Percentiles rank a stretch among this genome's conserved stretches.
Conservation (phyloP, 148 eudicot species). For the Cornus kousa region DNA sequence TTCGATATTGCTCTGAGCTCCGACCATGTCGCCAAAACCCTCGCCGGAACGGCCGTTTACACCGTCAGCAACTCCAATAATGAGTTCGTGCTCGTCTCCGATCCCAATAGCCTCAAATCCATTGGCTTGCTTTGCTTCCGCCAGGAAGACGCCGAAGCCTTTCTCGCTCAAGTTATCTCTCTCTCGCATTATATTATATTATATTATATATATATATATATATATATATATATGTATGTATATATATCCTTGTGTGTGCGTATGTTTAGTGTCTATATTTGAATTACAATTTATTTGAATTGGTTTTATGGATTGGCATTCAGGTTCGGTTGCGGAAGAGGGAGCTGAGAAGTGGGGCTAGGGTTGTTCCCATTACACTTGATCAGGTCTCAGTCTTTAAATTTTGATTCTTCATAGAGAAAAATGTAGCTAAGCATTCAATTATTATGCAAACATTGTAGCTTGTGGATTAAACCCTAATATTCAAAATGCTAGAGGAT, state of each 20-base stretch:
- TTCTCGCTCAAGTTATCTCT: constrained; percentile 76
- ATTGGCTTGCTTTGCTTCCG: constrained; percentile 90
- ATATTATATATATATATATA: neutral
- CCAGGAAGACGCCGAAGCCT: constrained; percentile 78
- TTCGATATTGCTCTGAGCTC: constrained; percentile 44
- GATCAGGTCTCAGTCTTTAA: constrained; percentile 59
- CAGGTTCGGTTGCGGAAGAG: constrained; percentile 69
- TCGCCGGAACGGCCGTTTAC: constrained; percentile 71
- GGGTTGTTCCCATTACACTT: constrained; percentile 86
- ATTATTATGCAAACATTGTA: too few relatives aligned
- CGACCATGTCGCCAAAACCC: constrained; percentile 63
- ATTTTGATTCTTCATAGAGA: too few relatives aligned
- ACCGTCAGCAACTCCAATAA: constrained; percentile 85
- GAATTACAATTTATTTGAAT: neutral
- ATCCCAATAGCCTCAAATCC: constrained; percentile 67
- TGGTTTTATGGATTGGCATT: constrained; percentile 12
- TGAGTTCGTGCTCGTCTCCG: constrained; percentile 86
- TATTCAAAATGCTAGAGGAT: too few relatives aligned
- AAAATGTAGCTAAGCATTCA: too few relatives aligned
- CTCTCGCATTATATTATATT: too few relatives aligned
- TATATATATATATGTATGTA: neutral
- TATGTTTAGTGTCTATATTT: too few relatives aligned
- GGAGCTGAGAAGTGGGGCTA: constrained; percentile 67
- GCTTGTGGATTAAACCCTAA: neutral
- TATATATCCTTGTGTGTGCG: neutral